Base-by-base conservation (phyloP, 768 basidiomycete species). In the Pleurotus sapidus region DNA sequence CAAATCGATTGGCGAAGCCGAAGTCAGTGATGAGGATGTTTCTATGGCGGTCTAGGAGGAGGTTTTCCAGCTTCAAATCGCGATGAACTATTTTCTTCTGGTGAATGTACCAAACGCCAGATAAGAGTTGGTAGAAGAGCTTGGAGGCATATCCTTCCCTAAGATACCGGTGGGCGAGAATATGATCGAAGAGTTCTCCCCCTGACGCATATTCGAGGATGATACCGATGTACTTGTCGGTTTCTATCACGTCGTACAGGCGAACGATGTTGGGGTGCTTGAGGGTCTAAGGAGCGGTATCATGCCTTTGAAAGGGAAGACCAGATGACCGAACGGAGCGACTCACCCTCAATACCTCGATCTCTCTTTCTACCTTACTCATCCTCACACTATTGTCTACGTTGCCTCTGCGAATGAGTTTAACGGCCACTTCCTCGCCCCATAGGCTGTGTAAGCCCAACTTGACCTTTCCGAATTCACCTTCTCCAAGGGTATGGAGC, bases 21-120 rank as follows among this genome's bases (percentile, higher is more conserved):
- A 99, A 99, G 70, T 98, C 97, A 57, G 97, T 98, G 77, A 99
- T 97, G 77, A 99, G 96, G 62, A 99, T 93, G 68, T 99, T 98
- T 50, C 97, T 87, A 68, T 98, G 87, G 60, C 95, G 90, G 76
- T 99, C 97, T 57, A 99, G 87, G 42, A 99, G 87, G 3, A 99
- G 80, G 68, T 98, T 99, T 76, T 98, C 96, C 62, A 99, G 88
- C 75, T 99, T 99, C 72, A 99, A 88, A 75, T 99, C 96, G 58
- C 97, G 93, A 71, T 99, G 97, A 48, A 98, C 96, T 60, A 99
- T 98, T 77, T 97, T 95, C 82, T 98, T 98, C 73, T 93, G 87
- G 75, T 98, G 97, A 57, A 98, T 93, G 75, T 99, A 99, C 87
- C 93, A 93, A 30, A 99, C 97, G 60, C 96, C 97, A 20, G 95